phyloP scores from a whole-genome alignment of 345 rosid species.

The Rhizophora mangle region DNA sequence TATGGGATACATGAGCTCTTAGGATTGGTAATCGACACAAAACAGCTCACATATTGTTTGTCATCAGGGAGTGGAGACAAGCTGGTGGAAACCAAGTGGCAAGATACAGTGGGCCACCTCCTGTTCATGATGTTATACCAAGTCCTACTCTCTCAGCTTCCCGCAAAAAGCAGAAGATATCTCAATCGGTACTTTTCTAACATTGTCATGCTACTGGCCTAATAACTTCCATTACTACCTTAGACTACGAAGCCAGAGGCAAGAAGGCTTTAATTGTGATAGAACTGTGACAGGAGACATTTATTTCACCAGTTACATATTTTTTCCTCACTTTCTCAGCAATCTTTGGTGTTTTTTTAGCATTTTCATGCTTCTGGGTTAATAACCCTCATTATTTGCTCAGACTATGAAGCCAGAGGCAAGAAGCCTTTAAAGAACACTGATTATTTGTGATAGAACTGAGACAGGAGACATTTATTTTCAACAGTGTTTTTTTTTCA shows the following conservation, averaged over 20 bases:
- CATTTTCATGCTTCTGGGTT: neutral
- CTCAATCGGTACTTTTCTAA: slow-evolving; percentile 50
- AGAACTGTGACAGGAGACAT: neutral
- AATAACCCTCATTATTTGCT: neutral
- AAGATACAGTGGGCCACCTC: slow-evolving; percentile 47
- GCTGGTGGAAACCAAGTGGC: slow-evolving; percentile 61
- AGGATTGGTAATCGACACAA: slow-evolving; percentile 7
- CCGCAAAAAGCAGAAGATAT: slow-evolving; percentile 83
- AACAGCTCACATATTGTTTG: slow-evolving; percentile 4
- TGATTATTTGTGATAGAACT: slow-evolving; percentile 9
- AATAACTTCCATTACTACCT: slow-evolving; percentile 2
- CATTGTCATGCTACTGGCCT: neutral
- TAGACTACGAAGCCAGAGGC: neutral
- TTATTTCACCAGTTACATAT: neutral
- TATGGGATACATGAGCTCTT: slow-evolving; percentile 10
- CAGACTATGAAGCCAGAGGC: neutral
- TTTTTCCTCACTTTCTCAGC: slow-evolving; percentile 16
- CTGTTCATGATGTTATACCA: slow-evolving; percentile 58
- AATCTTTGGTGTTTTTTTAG: slow-evolving; percentile 40
- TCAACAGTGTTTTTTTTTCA: neutral
- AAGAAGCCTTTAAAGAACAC: neutral
- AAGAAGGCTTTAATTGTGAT: slow-evolving; percentile 6
- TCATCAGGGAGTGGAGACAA: slow-evolving; percentile 87
- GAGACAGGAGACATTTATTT: slow-evolving; percentile 2
- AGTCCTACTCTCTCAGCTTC: slow-evolving; percentile 75